These are phyloP conservation scores for Saccharomycopsis sp. DNA, from an alignment of 805 yeast genomes.

Conservation along the genomic window DNA sequence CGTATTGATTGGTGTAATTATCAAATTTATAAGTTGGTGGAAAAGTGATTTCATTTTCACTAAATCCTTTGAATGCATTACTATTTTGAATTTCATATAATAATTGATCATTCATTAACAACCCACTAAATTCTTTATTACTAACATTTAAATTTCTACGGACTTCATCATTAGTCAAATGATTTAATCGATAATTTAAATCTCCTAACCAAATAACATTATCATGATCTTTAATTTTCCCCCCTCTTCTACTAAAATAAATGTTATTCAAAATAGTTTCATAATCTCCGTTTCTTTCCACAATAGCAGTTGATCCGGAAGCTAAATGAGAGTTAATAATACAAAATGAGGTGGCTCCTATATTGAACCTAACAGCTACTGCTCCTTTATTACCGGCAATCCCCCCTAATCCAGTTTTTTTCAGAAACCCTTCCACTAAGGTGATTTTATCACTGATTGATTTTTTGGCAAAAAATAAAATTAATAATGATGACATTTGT, in stretches of 20 bases:
- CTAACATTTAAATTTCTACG: constrained; percentile 36
- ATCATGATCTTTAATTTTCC: constrained; percentile 73
- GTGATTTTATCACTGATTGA: constrained; percentile 43
- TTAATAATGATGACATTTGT: constrained; percentile 58
- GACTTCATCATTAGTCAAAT: constrained; percentile 56
- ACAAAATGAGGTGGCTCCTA: constrained; percentile 71
- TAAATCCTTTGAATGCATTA: constrained; percentile 63
- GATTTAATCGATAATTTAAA: constrained; percentile 55
- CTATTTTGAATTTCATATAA: constrained; percentile 61
- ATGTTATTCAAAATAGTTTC: constrained; percentile 66
- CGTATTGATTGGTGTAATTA: constrained; percentile 70
- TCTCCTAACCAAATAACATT: constrained; percentile 92
- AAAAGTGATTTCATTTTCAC: constrained; percentile 68
- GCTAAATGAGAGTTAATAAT: constrained; percentile 88
- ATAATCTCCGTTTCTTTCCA: constrained; percentile 82
- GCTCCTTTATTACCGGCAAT: constrained; percentile 97
- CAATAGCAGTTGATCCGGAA: constrained; percentile 75
- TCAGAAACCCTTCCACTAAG: constrained; percentile 87
- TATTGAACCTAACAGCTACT: constrained; percentile 81
- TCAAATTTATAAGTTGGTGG: constrained; percentile 91
- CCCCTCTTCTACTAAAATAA: constrained; percentile 54
- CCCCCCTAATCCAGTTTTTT: constrained; percentile 94
- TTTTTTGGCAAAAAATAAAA: constrained; percentile 52
- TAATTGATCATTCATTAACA: constrained; percentile 72
- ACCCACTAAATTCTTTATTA: constrained; percentile 32